phyloP scores from a whole-genome alignment of 352 stramenopile species.

The Pythium angustatum region DNA sequence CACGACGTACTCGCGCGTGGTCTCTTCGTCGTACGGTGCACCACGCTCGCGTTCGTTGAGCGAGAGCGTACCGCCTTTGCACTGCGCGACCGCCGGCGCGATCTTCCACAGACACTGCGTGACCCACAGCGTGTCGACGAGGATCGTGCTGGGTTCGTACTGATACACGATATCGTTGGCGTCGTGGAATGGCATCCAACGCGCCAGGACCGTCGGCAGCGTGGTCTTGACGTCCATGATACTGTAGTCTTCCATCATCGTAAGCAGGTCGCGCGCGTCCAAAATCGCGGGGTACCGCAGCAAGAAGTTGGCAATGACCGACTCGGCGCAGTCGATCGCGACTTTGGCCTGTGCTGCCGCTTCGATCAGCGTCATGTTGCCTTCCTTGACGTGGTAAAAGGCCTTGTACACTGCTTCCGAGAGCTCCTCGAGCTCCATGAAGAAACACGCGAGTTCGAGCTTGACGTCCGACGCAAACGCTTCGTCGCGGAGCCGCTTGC shows the following conservation, averaged over 20 bases:
- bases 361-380: slow-evolving; percentile 37
- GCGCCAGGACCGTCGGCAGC: not conserved
- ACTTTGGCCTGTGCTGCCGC: slow-evolving; percentile 33
- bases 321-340: slow-evolving; percentile 27
- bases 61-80: too few relatives aligned
- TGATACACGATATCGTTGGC: not conserved
- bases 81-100: too few relatives aligned
- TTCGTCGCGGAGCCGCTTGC: not conserved
- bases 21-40: slow-evolving; percentile 1
- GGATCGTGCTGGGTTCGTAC: not conserved
- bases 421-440: slow-evolving; percentile 33
- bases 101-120: too few relatives aligned
- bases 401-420: slow-evolving; percentile 24
- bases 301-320: slow-evolving; percentile 30
- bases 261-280: not conserved
- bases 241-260: not conserved
- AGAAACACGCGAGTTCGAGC: slow-evolving; percentile 31
- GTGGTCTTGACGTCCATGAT: not conserved
- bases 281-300: slow-evolving; percentile 16
- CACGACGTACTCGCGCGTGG: not conserved
- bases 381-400: slow-evolving; percentile 37
- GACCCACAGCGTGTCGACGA: not conserved
- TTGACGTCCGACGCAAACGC: slow-evolving; percentile 22
- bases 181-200: not conserved
- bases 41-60: too few relatives aligned